These are phyloP conservation scores for Penicillium sp. DNA, from an alignment of 2,329 filamentous ascomycete genomes.

Conservation along the genomic window DNA sequence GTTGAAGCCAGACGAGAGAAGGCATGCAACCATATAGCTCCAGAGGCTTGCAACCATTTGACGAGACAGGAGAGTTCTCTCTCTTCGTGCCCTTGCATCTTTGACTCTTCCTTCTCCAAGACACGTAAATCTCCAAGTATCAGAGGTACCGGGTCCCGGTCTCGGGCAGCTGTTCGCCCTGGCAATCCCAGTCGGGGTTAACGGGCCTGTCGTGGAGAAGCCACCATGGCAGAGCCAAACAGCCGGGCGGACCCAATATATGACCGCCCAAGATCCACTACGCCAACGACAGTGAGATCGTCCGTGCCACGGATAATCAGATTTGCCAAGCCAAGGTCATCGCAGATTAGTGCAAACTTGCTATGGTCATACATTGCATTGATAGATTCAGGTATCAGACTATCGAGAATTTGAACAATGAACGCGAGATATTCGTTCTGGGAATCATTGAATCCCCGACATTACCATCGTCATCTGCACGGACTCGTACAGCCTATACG, in stretches of 20 bases:
- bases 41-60: slow-evolving; percentile 33
- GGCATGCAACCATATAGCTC: slow-evolving; percentile 40
- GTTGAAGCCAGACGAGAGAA: slow-evolving; percentile 34
- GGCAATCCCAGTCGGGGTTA: slow-evolving; percentile 13
- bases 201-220: slow-evolving; percentile 34
- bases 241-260: slow-evolving; percentile 39
- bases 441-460: slow-evolving; percentile 28
- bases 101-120: slow-evolving; percentile 34
- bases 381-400: slow-evolving; percentile 26
- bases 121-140: slow-evolving; percentile 30
- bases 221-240: slow-evolving; percentile 39
- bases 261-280: slow-evolving; percentile 40
- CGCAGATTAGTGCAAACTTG: slow-evolving; percentile 40
- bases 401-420: slow-evolving; percentile 29
- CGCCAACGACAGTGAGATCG: slow-evolving; percentile 36
- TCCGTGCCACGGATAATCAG: slow-evolving; percentile 35
- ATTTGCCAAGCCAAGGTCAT: slow-evolving; percentile 39
- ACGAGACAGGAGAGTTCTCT: slow-evolving; percentile 32
- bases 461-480: too few species aligned
- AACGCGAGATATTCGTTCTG: slow-evolving; percentile 30
- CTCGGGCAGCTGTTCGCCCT: background rate
- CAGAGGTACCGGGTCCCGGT: slow-evolving; percentile 9
- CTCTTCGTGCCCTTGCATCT: slow-evolving; percentile 25
- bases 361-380: slow-evolving; percentile 25
- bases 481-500: too few species aligned